phyloP scores from a whole-genome alignment of 495 filamentous ascomycete species.

The Trypethelium eluteriae region DNA sequence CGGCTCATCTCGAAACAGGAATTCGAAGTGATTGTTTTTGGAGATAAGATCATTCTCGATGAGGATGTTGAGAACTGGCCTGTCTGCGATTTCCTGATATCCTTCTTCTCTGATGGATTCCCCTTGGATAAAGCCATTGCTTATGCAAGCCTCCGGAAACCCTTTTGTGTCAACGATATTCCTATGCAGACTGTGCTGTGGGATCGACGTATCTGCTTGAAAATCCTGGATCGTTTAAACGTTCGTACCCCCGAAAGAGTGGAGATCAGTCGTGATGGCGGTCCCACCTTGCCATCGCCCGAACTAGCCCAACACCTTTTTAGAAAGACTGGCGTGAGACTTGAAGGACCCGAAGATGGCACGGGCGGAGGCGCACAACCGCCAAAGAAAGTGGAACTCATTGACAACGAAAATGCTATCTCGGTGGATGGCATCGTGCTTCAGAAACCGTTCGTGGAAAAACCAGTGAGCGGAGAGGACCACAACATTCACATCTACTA shows the following conservation, averaged over 20 bases:
- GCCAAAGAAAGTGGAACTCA: slow-evolving; percentile 63
- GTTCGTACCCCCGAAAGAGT: slow-evolving; percentile 82
- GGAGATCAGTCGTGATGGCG: slow-evolving; percentile 93
- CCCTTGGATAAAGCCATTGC: slow-evolving; percentile 94
- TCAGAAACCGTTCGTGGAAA: slow-evolving; percentile 94
- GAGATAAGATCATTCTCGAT: slow-evolving; percentile 95
- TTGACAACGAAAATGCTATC: slow-evolving; percentile 80
- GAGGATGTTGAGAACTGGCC: slow-evolving; percentile 65
- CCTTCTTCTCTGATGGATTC: slow-evolving; percentile 96
- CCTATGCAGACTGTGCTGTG: slow-evolving; percentile 97
- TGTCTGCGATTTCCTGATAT: slow-evolving; percentile 83
- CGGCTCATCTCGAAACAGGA: slow-evolving; percentile 73
- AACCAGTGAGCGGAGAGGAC: slow-evolving; percentile 95
- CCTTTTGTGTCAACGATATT: slow-evolving; percentile 94
- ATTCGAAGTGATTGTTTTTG: slow-evolving; percentile 94
- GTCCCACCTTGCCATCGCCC: slow-evolving; percentile 64
- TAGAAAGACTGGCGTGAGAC: slow-evolving; percentile 66
- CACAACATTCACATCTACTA: slow-evolving; percentile 99
- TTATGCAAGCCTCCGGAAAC: slow-evolving; percentile 83
- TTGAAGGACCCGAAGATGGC: slow-evolving; percentile 69
- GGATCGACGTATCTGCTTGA: slow-evolving; percentile 85
- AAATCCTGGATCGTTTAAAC: slow-evolving; percentile 76
- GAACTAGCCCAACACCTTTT: slow-evolving; percentile 73
- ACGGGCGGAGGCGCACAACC: slow-evolving; percentile 52
- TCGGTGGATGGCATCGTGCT: slow-evolving; percentile 75